Percentiles rank a stretch among this genome's conserved stretches.
Conservation (phyloP, 441 rosid species). For the Brassica balearica region DNA sequence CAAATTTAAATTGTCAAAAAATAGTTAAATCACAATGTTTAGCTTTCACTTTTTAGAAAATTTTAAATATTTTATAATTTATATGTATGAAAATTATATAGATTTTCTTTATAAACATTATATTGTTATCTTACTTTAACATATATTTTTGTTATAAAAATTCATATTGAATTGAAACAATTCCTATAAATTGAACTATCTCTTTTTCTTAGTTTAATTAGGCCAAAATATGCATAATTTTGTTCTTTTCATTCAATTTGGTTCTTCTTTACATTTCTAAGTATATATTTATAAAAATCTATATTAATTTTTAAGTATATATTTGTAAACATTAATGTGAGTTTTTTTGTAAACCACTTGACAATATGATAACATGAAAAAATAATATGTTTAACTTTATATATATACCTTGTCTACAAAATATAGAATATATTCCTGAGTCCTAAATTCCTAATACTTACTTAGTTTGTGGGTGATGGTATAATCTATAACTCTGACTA, state of each 20-base stretch:
- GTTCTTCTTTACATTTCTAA: neutral
- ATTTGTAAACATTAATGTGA: neutral
- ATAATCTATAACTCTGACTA: neutral
- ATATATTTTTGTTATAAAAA: no score
- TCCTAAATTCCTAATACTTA: slow-evolving; percentile 6
- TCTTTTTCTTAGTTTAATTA: neutral
- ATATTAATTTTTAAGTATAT: neutral
- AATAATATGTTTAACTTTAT: neutral
- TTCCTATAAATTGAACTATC: neutral
- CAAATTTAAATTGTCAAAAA: neutral
- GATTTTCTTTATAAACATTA: neutral
- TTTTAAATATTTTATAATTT: neutral
- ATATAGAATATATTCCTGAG: slow-evolving; percentile 1
- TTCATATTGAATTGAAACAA: neutral
- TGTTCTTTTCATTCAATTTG: neutral
- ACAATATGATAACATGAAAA: no score
- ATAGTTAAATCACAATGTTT: neutral
- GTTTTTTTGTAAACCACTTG: neutral
- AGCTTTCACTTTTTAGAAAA: no score
- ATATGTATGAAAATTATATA: neutral
- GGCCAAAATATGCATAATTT: neutral
- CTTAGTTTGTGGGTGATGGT: neutral
- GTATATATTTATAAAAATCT: neutral
- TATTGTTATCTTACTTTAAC: neutral
- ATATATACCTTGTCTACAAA: neutral